Base-by-base conservation (phyloP, 2,329 filamentous ascomycete species). In the Dactylellina haptotyla region DNA sequence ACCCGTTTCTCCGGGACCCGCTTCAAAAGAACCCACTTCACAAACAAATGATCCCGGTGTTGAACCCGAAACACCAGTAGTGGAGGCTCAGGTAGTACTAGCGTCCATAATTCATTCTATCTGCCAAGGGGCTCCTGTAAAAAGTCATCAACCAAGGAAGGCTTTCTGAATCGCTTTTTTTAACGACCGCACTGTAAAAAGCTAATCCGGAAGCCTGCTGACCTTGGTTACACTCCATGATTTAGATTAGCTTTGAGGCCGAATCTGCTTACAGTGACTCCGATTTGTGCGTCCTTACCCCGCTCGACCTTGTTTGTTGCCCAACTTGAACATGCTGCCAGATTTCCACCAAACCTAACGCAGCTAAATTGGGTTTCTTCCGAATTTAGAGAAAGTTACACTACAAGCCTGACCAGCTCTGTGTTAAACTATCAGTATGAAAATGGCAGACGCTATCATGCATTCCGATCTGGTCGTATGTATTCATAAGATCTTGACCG, bases 231-330 rank as follows among this genome's bases (percentile, higher is more conserved):
- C 37, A 41, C 37, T n/a, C 14, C 18, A n/a, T 1, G 51, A 26
- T 25, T 23, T 23, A 57, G 37, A n/a, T n/a, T 9, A 18, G 30
- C 41, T 51, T 32, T 12, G 28, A 39, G 23, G 39, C 9, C 3
- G 58, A 62, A 12, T 62, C 58, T 16, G 58, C 58, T n/a, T 62
- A 62, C 20, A 39, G 26, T 14, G 58, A 62, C n/a, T 62, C 58
- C 8, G 58, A 62, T 25, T 16, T 62, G 58, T 62, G 45, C 2
- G 58, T 32, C 9, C 23, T 20, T 25, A 4, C 18, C 48, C 39
- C 41, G 18, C 3, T 28, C 50, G 10, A 34, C 16, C 10, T 18
- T 28, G 1, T 25, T 25, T 30, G 16, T 23, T 23, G 30, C 25
- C 26, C 14, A 5, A 16, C 18, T 20, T 10, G 6, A 6, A 5